These are phyloP conservation scores for Arthrobotrys musiformis DNA, from an alignment of 2,329 filamentous ascomycete genomes.

Conservation along the genomic window DNA sequence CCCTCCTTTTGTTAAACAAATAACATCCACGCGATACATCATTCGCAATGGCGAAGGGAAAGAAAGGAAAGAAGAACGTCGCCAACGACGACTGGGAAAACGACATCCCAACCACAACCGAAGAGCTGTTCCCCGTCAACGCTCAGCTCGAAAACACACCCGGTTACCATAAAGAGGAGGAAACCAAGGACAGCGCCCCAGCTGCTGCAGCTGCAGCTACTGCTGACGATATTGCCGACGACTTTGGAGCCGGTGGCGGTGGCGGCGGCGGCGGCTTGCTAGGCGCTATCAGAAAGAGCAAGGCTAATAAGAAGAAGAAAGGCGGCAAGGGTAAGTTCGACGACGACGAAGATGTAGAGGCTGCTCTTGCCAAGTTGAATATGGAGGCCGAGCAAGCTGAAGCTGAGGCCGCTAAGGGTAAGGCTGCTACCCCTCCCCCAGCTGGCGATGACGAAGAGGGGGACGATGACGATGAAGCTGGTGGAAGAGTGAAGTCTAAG, in stretches of 20 bases:
- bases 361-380: conserved; percentile 48
- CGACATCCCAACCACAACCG: conserved; percentile 45
- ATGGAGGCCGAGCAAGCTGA: conserved; percentile 62
- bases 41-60: conserved; percentile 54
- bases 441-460: conserved; percentile 66
- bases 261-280: conserved; percentile 75
- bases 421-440: conserved; percentile 61
- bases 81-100: conserved; percentile 59
- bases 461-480: conserved; percentile 67
- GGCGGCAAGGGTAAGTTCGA: conserved; percentile 60
- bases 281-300: conserved; percentile 82
- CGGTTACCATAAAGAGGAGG: conserved; percentile 72
- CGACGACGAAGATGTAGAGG: conserved; percentile 56
- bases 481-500: conserved; percentile 85
- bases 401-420: conserved; percentile 62
- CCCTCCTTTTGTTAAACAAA: neutral
- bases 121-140: conserved; percentile 48
- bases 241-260: conserved; percentile 69
- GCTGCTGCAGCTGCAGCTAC: conserved; percentile 69
- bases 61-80: conserved; percentile 59
- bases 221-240: conserved; percentile 68
- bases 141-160: conserved; percentile 56
- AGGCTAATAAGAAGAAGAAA: conserved; percentile 91
- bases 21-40: neutral
- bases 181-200: conserved; percentile 80